Evolutionary conservation across 2,329 filamentous ascomycete genomes (phyloP).

Genomic region (Mariannaea sp.): DNA sequence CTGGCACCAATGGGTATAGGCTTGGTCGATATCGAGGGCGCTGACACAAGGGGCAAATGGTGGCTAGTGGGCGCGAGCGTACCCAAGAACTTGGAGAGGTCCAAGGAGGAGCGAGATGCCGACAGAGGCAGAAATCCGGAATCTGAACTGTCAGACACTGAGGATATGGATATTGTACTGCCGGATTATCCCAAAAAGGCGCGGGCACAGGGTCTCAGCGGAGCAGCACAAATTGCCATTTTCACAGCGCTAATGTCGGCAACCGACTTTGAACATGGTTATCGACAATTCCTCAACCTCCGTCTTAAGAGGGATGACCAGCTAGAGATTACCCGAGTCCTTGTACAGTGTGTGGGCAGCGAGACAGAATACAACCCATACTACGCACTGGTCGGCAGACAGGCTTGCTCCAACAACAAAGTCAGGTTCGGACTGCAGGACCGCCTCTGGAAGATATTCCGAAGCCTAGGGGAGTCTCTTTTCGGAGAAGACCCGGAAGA

Average conservation of each 20-base stretch:
- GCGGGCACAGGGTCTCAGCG: constrained; percentile 82
- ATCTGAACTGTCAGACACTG: constrained; percentile 45
- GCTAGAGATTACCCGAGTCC: constrained; percentile 82
- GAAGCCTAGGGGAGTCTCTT: constrained; percentile 79
- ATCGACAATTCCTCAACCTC: constrained; percentile 78
- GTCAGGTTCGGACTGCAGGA: constrained; percentile 87
- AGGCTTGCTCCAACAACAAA: constrained; percentile 73
- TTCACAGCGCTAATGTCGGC: constrained; percentile 91
- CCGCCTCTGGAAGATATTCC: constrained; percentile 83
- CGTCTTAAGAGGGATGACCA: constrained; percentile 85
- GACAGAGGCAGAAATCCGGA: constrained; percentile 38
- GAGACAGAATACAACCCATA: constrained; percentile 90
- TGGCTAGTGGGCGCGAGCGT: constrained; percentile 98
- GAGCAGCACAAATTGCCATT: constrained; percentile 84
- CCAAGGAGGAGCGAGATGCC: constrained; percentile 27
- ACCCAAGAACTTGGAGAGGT: constrained; percentile 47
- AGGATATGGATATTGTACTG: constrained; percentile 55
- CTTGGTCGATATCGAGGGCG: constrained; percentile 79
- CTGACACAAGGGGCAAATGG: constrained; percentile 92
- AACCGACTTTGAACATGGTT: constrained; percentile 81
- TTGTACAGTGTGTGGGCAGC: constrained; percentile 84
- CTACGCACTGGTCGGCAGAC: constrained; percentile 83
- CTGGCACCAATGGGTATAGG: constrained; percentile 83
- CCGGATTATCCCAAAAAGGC: constrained; percentile 76
- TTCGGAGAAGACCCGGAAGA: constrained; percentile 68